Base-by-base conservation (phyloP, 352 stramenopile species). In the Phytophthora podocarpi region DNA sequence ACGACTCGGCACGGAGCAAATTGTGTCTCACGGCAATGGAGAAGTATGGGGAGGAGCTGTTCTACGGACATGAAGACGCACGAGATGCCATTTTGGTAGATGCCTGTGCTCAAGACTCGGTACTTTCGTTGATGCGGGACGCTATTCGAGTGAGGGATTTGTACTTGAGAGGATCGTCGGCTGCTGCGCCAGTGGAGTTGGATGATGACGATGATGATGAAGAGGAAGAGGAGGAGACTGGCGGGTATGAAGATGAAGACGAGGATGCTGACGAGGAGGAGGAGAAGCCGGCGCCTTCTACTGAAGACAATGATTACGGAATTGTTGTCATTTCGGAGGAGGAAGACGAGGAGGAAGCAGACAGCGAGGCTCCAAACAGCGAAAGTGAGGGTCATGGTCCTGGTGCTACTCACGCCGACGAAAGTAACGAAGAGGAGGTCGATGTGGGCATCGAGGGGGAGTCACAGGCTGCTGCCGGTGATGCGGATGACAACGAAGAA, bases 41-140 rank as follows among this genome's bases (percentile, higher is more conserved):
- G 49, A 90, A 90, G 31, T 89, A 89, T 45, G 78, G 81, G 3
- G 78, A 86, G 43, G 79, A 88, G 59, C 48, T 89, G 18, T 88
- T 91, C 46, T 76, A 76, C 8, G 77, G 77, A 15, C 81, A 88
- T 41, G 81, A 91, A 47, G 40, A 63, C 8, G 74, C 75, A 4
- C 79, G 82, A 27, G 82, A 91, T 39, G 77, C 70, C 0, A 85
- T 91, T 26, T 54, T 91, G 6, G 54, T 91, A 8, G 82, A 87
- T 39, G 82, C 82, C 0, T 91, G 79, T 51, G 68, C 70, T 4
- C 70, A 89, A 9, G 77, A 87, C 16, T 69, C 74, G 16, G 78
- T 89, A 21, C 59, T 91, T 28, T 74, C 61, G 15, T 50, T 88
- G 3, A 70, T 91, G 62, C 64, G 74, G 3, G 79, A 91, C 8